These are phyloP conservation scores for Aspergillus brasiliensis DNA, from an alignment of 2,329 filamentous ascomycete species.

Conservation along the genomic window DNA sequence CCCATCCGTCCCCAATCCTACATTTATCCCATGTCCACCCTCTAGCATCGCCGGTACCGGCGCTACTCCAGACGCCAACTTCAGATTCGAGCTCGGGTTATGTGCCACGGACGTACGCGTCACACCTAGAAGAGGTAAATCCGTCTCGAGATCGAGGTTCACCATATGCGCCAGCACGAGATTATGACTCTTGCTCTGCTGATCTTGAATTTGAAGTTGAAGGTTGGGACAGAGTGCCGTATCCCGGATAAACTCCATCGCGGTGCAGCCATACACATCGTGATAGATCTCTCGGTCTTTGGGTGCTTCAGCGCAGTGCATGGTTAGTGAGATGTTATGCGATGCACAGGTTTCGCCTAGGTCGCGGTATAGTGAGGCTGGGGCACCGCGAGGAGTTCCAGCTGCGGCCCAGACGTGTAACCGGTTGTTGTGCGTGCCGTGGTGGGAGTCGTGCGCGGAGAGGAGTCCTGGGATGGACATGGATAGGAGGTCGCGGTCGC, in stretches of 20 bases:
- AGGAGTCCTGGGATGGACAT: constrained; percentile 32
- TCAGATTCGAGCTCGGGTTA: constrained; percentile 55
- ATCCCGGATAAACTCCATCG: constrained; percentile 12
- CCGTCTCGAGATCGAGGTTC: constrained; percentile 32
- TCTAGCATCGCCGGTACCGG: constrained; percentile 10
- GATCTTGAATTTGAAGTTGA: too few species aligned
- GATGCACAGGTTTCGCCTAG: constrained; percentile 3
- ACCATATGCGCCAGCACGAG: constrained; percentile 12
- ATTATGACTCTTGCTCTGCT: neutral
- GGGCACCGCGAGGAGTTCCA: constrained; percentile 7
- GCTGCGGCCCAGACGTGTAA: constrained; percentile 12
- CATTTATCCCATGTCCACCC: constrained; percentile 41
- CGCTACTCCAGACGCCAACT: constrained; percentile 54
- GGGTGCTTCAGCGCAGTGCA: constrained; percentile 11
- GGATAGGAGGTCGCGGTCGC: constrained; percentile 28
- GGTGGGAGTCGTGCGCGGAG: constrained; percentile 21
- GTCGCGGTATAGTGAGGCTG: neutral
- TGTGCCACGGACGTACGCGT: constrained; percentile 52
- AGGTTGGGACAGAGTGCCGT: constrained; percentile 29
- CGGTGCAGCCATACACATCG: constrained; percentile 8
- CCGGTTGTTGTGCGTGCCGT: constrained; percentile 9
- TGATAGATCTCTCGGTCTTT: constrained; percentile 9
- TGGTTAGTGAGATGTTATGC: constrained; percentile 6
- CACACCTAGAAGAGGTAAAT: constrained; percentile 32
- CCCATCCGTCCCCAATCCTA: constrained; percentile 55